Conservation (phyloP, 139 green algal genomes). For the Closterium sp. region DNA sequence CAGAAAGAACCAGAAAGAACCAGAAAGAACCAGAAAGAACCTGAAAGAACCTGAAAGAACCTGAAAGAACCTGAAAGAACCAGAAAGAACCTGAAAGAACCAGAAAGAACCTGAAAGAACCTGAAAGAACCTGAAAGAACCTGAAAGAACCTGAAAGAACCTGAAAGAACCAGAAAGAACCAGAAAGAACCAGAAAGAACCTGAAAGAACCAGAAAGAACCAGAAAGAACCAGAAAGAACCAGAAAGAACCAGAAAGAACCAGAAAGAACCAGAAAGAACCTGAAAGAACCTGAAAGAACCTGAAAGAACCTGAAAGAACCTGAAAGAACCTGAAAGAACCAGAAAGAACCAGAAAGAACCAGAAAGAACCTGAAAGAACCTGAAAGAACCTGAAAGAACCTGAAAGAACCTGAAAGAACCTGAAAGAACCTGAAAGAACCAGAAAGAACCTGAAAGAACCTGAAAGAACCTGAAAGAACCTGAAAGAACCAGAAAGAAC, state of each 20-base stretch:
- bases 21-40: no score
- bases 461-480: neutral
- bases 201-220: neutral
- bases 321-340: neutral
- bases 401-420: neutral
- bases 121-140: neutral
- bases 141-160: neutral
- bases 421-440: neutral
- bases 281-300: neutral
- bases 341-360: no score
- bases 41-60: neutral
- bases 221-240: neutral
- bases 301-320: neutral
- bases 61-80: neutral
- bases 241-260: no score
- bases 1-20: neutral
- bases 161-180: neutral
- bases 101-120: neutral
- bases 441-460: neutral
- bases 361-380: neutral
- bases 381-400: neutral
- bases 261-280: neutral
- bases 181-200: neutral
- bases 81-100: no score
- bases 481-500: neutral